These are phyloP conservation scores for Gymnopilus dilepis DNA, from an alignment of 768 basidiomycete species.

Conservation along the genomic window DNA sequence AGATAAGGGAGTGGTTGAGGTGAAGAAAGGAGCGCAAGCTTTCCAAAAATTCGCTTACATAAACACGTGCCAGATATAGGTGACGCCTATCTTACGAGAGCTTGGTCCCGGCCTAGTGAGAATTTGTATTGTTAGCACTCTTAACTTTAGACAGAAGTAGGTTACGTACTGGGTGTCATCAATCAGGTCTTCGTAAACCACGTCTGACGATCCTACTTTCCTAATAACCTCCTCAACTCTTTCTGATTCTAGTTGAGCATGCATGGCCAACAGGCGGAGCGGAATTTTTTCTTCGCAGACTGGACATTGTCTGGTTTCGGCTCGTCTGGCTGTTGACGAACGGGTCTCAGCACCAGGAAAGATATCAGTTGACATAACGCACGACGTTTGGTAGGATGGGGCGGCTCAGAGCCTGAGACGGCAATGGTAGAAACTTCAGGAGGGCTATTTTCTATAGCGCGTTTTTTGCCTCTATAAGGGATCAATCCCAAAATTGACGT, in stretches of 20 bases:
- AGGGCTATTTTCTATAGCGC: conserved; percentile 36
- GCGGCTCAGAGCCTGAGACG: conserved; percentile 38
- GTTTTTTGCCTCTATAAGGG: conserved; percentile 50
- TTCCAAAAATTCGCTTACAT: too few species aligned
- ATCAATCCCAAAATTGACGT: conserved; percentile 11
- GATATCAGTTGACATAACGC: conserved; percentile 26
- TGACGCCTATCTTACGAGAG: too few species aligned
- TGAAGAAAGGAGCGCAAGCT: too few species aligned
- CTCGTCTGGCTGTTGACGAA: conserved; percentile 60
- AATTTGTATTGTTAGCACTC: too few species aligned
- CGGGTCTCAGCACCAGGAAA: conserved; percentile 11
- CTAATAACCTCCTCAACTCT: conserved; percentile 72
- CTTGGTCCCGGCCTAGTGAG: too few species aligned
- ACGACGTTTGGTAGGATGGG: conserved; percentile 55
- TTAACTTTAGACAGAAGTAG: neutral
- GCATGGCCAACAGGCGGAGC: conserved; percentile 68
- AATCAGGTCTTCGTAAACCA: conserved; percentile 55
- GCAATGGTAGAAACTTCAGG: conserved; percentile 39
- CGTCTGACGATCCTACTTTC: conserved; percentile 65
- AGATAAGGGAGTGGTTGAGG: too few species aligned
- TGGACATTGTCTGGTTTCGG: conserved; percentile 77
- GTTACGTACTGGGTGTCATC: conserved; percentile 51
- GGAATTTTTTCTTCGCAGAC: conserved; percentile 77
- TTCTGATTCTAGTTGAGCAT: conserved; percentile 68
- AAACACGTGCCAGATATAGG: too few species aligned